Conservation (phyloP, 2,329 filamentous ascomycete genomes). For the Colletotrichum zoysiae region DNA sequence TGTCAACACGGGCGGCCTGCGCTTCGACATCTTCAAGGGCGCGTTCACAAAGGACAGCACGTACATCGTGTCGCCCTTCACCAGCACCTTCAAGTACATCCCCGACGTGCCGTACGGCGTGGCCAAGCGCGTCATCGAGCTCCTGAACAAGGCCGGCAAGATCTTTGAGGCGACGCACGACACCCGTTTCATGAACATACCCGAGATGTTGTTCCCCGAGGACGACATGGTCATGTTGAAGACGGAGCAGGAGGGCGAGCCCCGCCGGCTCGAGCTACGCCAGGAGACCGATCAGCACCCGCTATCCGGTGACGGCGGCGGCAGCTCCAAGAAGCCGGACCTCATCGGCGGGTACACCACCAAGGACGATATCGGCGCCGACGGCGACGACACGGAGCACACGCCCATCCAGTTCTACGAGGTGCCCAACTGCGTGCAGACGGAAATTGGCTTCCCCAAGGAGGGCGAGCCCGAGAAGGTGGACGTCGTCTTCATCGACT, state of each 20-base stretch:
- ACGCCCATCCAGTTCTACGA: conserved; percentile 78
- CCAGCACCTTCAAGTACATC: conserved; percentile 80
- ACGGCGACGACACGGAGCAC: conserved; percentile 94
- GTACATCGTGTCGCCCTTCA: conserved; percentile 90
- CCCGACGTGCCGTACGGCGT: conserved; percentile 83
- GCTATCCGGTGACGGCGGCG: conserved; percentile 45
- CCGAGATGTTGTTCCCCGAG: conserved; percentile 56
- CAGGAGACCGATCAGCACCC: conserved; percentile 48
- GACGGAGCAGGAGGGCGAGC: conserved; percentile 43
- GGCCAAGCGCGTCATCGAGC: conserved; percentile 75
- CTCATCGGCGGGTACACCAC: conserved; percentile 86
- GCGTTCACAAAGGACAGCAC: conserved; percentile 89
- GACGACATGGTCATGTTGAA: conserved; percentile 41
- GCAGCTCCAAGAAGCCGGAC: conserved; percentile 51
- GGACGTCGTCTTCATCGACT: conserved; percentile 92
- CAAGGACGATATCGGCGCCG: conserved; percentile 81
- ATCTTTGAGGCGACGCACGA: conserved; percentile 60
- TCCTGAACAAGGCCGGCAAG: conserved; percentile 68
- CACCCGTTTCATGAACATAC: conserved; percentile 62
- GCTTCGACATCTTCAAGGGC: conserved; percentile 96
- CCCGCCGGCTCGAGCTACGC: conserved; percentile 50
- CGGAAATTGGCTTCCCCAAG: conserved; percentile 71
- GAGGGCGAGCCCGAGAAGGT: conserved; percentile 75
- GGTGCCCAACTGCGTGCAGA: conserved; percentile 87
- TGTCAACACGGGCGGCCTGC: conserved; percentile 89